A percentile compares a stretch with the other conserved stretches of the same genome.
phyloP scores from a whole-genome alignment of 1,139 yeast genomes.

The Pichia sp. region DNA sequence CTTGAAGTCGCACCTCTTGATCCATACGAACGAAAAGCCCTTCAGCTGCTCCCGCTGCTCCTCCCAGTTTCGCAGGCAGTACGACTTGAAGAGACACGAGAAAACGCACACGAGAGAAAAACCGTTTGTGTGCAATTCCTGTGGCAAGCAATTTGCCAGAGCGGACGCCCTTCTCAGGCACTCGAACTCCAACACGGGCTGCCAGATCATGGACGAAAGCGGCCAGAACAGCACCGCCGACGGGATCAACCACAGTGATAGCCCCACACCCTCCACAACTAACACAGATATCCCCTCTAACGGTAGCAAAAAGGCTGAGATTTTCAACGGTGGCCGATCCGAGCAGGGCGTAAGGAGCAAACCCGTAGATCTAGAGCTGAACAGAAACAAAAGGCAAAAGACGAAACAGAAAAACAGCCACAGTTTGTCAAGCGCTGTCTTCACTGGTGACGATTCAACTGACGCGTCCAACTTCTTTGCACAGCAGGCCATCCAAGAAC shows the following conservation, averaged over 20 bases:
- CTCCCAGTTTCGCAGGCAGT: slow-evolving; percentile 62
- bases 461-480: slow-evolving; percentile 12
- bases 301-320: no score
- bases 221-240: not conserved
- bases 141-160: slow-evolving; percentile 68
- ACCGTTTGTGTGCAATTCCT: slow-evolving; percentile 58
- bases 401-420: not conserved
- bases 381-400: not conserved
- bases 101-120: slow-evolving; percentile 74
- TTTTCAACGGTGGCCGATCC: no score
- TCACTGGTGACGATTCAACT: not conserved
- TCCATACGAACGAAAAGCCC: slow-evolving; percentile 65
- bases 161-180: slow-evolving; percentile 69
- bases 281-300: no score
- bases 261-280: no score
- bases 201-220: slow-evolving; percentile 15
- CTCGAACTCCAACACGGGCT: slow-evolving; percentile 39
- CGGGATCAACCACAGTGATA: not conserved
- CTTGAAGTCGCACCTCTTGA: slow-evolving; percentile 66
- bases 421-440: not conserved
- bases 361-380: no score
- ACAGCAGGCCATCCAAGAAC: slow-evolving; percentile 5
- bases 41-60: slow-evolving; percentile 64
- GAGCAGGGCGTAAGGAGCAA: no score
- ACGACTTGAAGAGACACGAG: slow-evolving; percentile 72